These are phyloP conservation scores for Styphnolobium japonicum DNA, from an alignment of 306 rosid genomes.

Conservation along the genomic window DNA sequence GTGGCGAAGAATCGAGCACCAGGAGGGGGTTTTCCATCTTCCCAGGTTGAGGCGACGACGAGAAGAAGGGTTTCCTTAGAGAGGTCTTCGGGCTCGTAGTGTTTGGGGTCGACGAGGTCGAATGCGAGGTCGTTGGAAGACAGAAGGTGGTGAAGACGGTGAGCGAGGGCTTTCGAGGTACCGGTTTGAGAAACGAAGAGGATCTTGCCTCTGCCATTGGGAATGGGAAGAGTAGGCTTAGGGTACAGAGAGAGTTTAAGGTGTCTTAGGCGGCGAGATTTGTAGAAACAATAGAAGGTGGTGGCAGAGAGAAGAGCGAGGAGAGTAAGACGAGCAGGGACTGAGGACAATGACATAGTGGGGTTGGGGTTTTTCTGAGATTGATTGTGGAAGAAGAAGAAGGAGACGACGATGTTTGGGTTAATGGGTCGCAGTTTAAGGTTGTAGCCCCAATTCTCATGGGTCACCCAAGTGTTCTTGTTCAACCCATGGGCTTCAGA, in stretches of 20 bases:
- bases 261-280: conserved; percentile 68
- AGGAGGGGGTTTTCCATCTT: conserved; percentile 70
- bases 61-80: conserved; percentile 63
- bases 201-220: conserved; percentile 57
- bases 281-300: conserved; percentile 71
- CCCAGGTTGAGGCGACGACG: conserved; percentile 89
- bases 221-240: background rate
- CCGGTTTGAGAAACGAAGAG: conserved; percentile 79
- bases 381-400: background rate
- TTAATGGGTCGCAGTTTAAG: background rate
- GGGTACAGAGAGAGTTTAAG: conserved; percentile 46
- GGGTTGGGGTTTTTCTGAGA: too few species aligned
- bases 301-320: conserved; percentile 90
- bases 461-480: too few species aligned
- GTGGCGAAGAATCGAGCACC: conserved; percentile 57
- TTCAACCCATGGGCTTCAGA: too few species aligned
- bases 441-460: background rate
- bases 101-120: conserved; percentile 55
- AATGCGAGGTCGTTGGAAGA: conserved; percentile 46
- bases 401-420: background rate
- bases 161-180: conserved; percentile 75
- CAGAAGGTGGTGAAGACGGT: conserved; percentile 60
- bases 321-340: conserved; percentile 64
- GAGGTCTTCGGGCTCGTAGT: conserved; percentile 89
- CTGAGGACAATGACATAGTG: conserved; percentile 54